Conservation (phyloP, 2,329 filamentous ascomycete species). For the Aspergillus tanneri region DNA sequence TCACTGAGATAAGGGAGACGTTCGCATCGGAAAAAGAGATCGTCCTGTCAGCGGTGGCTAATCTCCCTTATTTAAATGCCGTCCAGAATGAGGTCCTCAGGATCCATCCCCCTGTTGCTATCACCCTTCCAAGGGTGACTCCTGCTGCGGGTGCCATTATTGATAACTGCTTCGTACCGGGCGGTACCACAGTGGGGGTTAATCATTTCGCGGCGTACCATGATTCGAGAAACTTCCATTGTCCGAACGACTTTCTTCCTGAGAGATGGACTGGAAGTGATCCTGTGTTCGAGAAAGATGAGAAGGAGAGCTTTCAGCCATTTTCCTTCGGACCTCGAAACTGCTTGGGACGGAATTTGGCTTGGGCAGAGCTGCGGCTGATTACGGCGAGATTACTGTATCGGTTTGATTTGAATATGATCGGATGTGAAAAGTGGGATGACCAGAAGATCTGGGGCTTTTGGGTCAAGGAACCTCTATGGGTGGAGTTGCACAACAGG, state of each 20-base stretch:
- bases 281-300: constrained; percentile 20
- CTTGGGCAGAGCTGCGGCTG: constrained; percentile 10
- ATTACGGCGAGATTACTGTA: constrained; percentile 6
- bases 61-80: constrained; percentile 27
- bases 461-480: constrained; percentile 3
- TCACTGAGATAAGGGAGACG: constrained; percentile 24
- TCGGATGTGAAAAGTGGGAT: neutral
- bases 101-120: constrained; percentile 29
- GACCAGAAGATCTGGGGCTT: constrained; percentile 6
- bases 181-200: neutral
- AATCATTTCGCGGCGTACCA: neutral
- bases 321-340: constrained; percentile 31
- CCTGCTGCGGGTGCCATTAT: constrained; percentile 30
- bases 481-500: neutral
- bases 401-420: neutral
- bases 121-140: constrained; percentile 32
- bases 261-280: neutral
- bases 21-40: constrained; percentile 15
- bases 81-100: constrained; percentile 28
- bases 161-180: constrained; percentile 25
- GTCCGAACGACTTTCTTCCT: neutral
- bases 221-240: neutral
- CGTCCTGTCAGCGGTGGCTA: constrained; percentile 13
- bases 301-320: constrained; percentile 31
- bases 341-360: constrained; percentile 28